A percentile compares a stretch with the other conserved stretches of the same genome.
phyloP scores from a whole-genome alignment of 2,329 filamentous ascomycete genomes.

The Fusarium ramigenum region DNA sequence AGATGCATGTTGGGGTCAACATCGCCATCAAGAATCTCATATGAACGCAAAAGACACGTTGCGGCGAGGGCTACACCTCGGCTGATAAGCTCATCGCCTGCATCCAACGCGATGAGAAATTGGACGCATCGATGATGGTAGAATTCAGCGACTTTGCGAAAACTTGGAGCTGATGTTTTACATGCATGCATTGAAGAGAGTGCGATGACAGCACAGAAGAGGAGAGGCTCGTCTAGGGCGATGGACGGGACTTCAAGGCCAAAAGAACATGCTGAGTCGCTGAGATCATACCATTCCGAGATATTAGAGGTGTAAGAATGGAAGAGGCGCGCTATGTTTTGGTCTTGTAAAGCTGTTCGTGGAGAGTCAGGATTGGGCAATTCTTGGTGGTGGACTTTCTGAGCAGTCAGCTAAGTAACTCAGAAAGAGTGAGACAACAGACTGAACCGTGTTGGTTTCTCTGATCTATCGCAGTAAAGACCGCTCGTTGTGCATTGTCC shows the following conservation, averaged over 20 bases:
- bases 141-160: conserved; percentile 46
- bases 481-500: conserved; percentile 44
- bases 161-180: conserved; percentile 44
- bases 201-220: conserved; percentile 57
- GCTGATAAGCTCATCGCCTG: conserved; percentile 43
- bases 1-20: conserved; percentile 56
- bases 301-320: conserved; percentile 51
- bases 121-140: conserved; percentile 54
- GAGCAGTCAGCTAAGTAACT: not conserved
- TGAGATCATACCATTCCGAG: conserved; percentile 59
- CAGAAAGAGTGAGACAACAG: too few relatives aligned
- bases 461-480: conserved; percentile 49
- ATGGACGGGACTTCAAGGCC: conserved; percentile 47
- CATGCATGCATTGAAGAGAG: conserved; percentile 54
- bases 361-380: conserved; percentile 34
- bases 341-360: conserved; percentile 43
- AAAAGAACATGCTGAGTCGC: conserved; percentile 51
- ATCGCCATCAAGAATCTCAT: conserved; percentile 57
- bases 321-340: conserved; percentile 49
- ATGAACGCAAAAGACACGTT: conserved; percentile 58
- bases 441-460: conserved; percentile 30
- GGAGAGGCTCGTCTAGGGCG: conserved; percentile 52
- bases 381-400: conserved; percentile 10
- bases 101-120: conserved; percentile 50
- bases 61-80: conserved; percentile 55